Conservation (phyloP, 768 basidiomycete genomes). For the Rhodotorula paludigena region DNA sequence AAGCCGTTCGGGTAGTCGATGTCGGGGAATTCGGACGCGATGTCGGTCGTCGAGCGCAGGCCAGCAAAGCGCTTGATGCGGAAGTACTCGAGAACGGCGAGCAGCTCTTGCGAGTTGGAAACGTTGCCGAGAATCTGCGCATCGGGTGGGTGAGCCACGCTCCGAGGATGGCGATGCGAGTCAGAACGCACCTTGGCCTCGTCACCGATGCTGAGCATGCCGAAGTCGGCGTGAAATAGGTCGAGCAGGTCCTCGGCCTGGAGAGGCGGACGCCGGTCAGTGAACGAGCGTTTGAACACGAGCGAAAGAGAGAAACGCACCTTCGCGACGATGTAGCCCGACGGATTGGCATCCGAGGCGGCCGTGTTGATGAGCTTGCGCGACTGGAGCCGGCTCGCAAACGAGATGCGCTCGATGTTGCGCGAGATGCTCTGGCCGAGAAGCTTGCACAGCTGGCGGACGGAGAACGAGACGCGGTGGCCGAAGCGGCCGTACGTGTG, state of each 20-base stretch:
- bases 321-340: conserved; percentile 53
- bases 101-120: conserved; percentile 67
- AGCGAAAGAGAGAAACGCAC: too few species aligned
- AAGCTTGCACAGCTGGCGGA: conserved; percentile 73
- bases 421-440: conserved; percentile 72
- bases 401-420: conserved; percentile 72
- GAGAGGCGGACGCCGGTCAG: too few species aligned
- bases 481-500: conserved; percentile 59
- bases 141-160: conserved; percentile 20
- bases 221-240: conserved; percentile 72
- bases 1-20: conserved; percentile 58
- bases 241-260: conserved; percentile 71
- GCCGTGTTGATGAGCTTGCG: conserved; percentile 73
- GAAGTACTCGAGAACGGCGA: conserved; percentile 74
- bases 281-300: too few species aligned
- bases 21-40: conserved; percentile 67
- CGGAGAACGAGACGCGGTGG: conserved; percentile 80
- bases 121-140: conserved; percentile 65
- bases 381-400: conserved; percentile 67
- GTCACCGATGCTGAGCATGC: conserved; percentile 54
- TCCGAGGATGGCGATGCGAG: too few species aligned
- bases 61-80: conserved; percentile 66
- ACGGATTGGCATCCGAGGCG: conserved; percentile 62
- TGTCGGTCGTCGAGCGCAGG: conserved; percentile 63
- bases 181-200: conserved; percentile 60